phyloP scores from a whole-genome alignment of 2,329 filamentous ascomycete species.

The Cladosporium sp. region DNA sequence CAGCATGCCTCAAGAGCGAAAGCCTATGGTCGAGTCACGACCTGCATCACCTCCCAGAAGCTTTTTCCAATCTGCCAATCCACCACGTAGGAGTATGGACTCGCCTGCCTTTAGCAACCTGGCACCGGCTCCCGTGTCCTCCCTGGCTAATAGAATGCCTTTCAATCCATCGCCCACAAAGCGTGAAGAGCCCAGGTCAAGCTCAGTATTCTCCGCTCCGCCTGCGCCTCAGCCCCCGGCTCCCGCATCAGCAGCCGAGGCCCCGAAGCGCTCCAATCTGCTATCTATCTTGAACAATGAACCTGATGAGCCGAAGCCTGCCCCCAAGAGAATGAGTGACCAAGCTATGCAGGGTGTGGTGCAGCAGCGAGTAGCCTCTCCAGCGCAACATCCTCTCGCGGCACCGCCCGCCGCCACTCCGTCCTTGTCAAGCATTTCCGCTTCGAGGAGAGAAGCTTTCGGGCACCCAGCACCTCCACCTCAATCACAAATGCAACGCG shows the following conservation, averaged over 20 bases:
- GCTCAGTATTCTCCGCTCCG: conserved; percentile 26
- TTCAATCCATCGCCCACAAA: conserved; percentile 35
- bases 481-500: conserved; percentile 29
- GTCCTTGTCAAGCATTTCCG: conserved; percentile 24
- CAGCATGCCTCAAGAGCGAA: conserved; percentile 29
- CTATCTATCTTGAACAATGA: conserved; percentile 38
- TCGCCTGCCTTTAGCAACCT: conserved; percentile 21
- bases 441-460: conserved; percentile 31
- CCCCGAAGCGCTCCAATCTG: conserved; percentile 41
- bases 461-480: conserved; percentile 27
- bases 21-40: conserved; percentile 34
- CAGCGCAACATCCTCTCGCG: conserved; percentile 13
- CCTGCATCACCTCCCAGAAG: conserved; percentile 29
- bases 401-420: conserved; percentile 23
- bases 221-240: conserved; percentile 20
- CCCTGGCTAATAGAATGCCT: conserved; percentile 24
- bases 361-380: conserved; percentile 8
- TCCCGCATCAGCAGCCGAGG: conserved; percentile 30
- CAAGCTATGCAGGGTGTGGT: neutral
- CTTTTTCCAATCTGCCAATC: conserved; percentile 22
- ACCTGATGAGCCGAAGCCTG: conserved; percentile 34
- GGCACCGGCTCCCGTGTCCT: conserved; percentile 21
- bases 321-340: conserved; percentile 29
- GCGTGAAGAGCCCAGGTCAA: conserved; percentile 33
- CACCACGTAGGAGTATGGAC: conserved; percentile 25